Evolutionary conservation across 495 filamentous ascomycete genomes (phyloP), one percentile per base, ranked within the genome.

Genomic region (Trichoderma erinaceum): DNA sequence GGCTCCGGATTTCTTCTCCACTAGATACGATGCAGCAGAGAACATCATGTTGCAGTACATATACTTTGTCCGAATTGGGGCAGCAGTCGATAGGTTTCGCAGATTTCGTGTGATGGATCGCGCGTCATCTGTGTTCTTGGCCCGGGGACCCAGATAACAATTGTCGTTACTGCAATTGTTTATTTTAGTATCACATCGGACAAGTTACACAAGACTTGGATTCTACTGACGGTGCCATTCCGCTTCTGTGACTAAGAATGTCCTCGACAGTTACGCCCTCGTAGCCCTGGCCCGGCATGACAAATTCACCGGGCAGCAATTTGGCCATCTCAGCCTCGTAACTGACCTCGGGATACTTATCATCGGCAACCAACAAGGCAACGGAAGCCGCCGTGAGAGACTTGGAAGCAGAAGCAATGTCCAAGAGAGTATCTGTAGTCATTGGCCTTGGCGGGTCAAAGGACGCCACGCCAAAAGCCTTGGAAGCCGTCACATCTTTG

Each of bases 281-380:
- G 2, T 76, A 73, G 41, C 77, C 78, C 8, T 74, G 70, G 29
- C 81, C 76, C 0, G 75, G 70, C 16, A 88, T 74, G 48, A 82
- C 78, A 66, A 88, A 88, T 64, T 86, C 84, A 1, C 80, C 82
- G 4, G 76, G 81, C 12, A 88, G 81, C 7, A 87, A 56, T 3
- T 73, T 72, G 11, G 77, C 74, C 38, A 87, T 71, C 0, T 77
- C 77, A 0, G 83, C 82, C 0, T 77, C 73, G 75, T 82, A 88
- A 65, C 76, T 69, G 50, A 87, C 71, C 5, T 78, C 73, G 3
- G 73, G 70, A 41, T 71, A 69, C 18, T 67, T 71, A n/a, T 71
- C 67, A 50, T 74, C 75, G 63, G 82, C 77, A 25, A 86, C 75
- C 0, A 80, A 75, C n/a, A 85, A 68, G 1, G 79, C 80, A 3